These are phyloP conservation scores for Aspergillus tubingensis DNA, from an alignment of 2,329 filamentous ascomycete species.

Conservation along the genomic window DNA sequence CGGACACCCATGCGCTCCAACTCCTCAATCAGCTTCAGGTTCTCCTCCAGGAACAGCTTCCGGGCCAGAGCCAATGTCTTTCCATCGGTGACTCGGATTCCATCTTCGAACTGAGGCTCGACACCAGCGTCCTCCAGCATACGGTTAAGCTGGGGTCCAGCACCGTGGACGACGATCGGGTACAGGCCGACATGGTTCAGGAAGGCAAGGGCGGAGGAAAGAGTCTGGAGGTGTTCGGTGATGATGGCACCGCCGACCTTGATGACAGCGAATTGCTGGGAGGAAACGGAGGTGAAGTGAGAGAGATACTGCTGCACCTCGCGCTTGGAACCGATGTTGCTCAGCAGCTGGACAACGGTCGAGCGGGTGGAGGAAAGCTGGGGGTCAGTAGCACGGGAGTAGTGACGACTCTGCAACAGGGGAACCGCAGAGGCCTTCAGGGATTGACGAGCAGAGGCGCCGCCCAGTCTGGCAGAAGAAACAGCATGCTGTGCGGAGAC, in stretches of 20 bases:
- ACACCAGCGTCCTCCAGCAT: constrained; percentile 87
- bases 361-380: constrained; percentile 67
- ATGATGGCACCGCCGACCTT: constrained; percentile 97
- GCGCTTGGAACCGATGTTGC: constrained; percentile 92
- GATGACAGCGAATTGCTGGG: constrained; percentile 96
- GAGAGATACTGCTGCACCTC: constrained; percentile 97
- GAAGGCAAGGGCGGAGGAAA: constrained; percentile 86
- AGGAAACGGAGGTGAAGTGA: constrained; percentile 94
- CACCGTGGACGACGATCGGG: constrained; percentile 93
- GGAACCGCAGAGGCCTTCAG: constrained; percentile 30
- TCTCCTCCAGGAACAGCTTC: constrained; percentile 93
- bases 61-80: constrained; percentile 90
- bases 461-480: constrained; percentile 31
- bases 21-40: constrained; percentile 85
- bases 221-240: constrained; percentile 87
- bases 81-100: constrained; percentile 91
- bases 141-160: constrained; percentile 91
- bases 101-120: constrained; percentile 94
- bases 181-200: constrained; percentile 93
- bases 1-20: constrained; percentile 87
- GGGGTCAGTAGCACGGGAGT: constrained; percentile 49
- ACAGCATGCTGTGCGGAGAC: constrained; percentile 42
- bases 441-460: constrained; percentile 26
- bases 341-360: constrained; percentile 85
- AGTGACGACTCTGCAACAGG: constrained; percentile 41